Conservation (phyloP, 2,329 filamentous ascomycete genomes). For the Albifimbria verrucaria region DNA sequence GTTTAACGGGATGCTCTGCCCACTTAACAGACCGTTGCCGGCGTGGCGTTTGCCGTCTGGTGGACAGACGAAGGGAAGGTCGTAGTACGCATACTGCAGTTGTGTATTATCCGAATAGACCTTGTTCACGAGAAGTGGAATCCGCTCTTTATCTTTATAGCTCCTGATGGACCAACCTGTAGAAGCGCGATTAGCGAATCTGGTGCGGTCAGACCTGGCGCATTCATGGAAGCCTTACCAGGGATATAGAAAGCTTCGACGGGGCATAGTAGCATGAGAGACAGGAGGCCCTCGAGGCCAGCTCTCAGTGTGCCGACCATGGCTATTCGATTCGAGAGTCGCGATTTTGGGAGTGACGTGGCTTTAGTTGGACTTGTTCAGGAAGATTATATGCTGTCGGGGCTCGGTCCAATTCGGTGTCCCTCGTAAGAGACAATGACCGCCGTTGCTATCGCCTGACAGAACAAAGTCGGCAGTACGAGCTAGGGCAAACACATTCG, state of each 20-base stretch:
- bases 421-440: too few species aligned
- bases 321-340: too few species aligned
- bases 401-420: too few species aligned
- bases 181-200: neutral
- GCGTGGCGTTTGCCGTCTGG: conserved; percentile 65
- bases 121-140: conserved; percentile 88
- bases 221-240: conserved; percentile 49
- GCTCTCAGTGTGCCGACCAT: conserved; percentile 29
- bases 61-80: conserved; percentile 83
- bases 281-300: conserved; percentile 36
- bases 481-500: too few species aligned
- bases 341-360: neutral
- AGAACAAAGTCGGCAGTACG: too few species aligned
- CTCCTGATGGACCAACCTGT: conserved; percentile 77
- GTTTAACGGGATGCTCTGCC: conserved; percentile 76
- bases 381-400: too few species aligned
- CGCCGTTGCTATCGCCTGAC: too few species aligned
- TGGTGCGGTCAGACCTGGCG: neutral
- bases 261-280: conserved; percentile 33
- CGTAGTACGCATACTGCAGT: conserved; percentile 87
- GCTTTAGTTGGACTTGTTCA: neutral
- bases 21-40: conserved; percentile 68
- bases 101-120: conserved; percentile 87
- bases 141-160: conserved; percentile 71
- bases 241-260: conserved; percentile 78